Percentiles rank a stretch among this genome's conserved stretches.
Conservation (phyloP, 768 basidiomycete genomes). For the Termitomyces bulborhizus region DNA sequence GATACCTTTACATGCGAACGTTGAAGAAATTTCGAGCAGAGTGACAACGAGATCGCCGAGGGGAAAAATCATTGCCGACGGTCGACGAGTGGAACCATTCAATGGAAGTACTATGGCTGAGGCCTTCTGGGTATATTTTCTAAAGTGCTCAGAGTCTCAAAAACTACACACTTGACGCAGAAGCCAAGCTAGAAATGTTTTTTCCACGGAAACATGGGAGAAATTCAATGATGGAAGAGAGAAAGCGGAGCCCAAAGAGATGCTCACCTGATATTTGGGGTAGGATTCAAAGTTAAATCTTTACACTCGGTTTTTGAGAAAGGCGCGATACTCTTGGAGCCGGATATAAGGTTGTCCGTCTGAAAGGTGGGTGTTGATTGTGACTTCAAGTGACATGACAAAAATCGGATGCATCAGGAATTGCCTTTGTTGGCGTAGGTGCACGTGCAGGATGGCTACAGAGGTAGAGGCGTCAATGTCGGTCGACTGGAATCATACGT, state of each 20-base stretch:
- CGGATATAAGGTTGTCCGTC: slow-evolving; percentile 45
- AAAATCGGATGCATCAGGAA: slow-evolving; percentile 37
- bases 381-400: background rate
- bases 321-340: slow-evolving; percentile 36
- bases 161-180: slow-evolving; percentile 47
- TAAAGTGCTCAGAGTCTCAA: slow-evolving; percentile 39
- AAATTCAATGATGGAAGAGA: background rate
- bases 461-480: slow-evolving; percentile 38
- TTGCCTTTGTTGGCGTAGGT: slow-evolving; percentile 32
- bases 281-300: slow-evolving; percentile 36
- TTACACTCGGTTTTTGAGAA: slow-evolving; percentile 52
- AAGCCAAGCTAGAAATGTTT: slow-evolving; percentile 45
- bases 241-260: background rate
- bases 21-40: slow-evolving; percentile 40
- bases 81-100: slow-evolving; percentile 10
- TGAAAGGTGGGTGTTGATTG: slow-evolving; percentile 7
- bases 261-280: slow-evolving; percentile 27
- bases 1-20: slow-evolving; percentile 36
- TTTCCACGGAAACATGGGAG: slow-evolving; percentile 28
- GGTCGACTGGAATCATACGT: slow-evolving; percentile 28
- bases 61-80: slow-evolving; percentile 19
- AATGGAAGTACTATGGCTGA: slow-evolving; percentile 13
- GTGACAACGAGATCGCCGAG: slow-evolving; percentile 33
- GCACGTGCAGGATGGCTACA: slow-evolving; percentile 43
- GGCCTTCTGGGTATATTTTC: slow-evolving; percentile 31